Conservation (phyloP, 208 protist genomes). For the Herpetomonas muscarum region DNA sequence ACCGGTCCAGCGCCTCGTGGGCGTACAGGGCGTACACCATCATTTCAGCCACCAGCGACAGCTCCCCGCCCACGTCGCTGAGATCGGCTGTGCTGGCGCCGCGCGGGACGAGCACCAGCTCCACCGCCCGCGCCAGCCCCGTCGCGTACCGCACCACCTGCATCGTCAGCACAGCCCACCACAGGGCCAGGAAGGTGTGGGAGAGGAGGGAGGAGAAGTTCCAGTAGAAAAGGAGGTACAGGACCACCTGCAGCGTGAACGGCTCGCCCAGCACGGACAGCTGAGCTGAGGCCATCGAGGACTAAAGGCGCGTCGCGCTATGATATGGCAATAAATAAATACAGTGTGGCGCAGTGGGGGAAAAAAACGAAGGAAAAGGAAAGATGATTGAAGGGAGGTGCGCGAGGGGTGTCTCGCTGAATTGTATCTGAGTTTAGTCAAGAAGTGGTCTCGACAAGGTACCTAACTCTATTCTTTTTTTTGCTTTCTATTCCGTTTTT, state of each 20-base stretch:
- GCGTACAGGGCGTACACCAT: background rate
- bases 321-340: slow-evolving; percentile 4
- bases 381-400: background rate
- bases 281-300: background rate
- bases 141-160: slow-evolving; percentile 1
- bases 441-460: no score
- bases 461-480: no score
- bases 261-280: slow-evolving; percentile 15
- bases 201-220: slow-evolving; percentile 35
- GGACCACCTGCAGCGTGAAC: slow-evolving; percentile 3
- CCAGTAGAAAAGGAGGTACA: slow-evolving; percentile 45
- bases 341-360: background rate
- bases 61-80: background rate
- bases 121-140: slow-evolving; percentile 14
- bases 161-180: background rate
- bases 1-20: slow-evolving; percentile 9
- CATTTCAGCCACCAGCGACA: background rate
- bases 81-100: background rate
- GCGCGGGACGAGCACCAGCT: slow-evolving; percentile 13
- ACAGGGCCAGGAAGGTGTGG: slow-evolving; percentile 1
- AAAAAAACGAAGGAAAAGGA: background rate
- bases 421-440: no score
- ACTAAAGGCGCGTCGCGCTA: background rate
- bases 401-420: no score
- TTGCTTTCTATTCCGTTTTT: slow-evolving; percentile 1